phyloP scores from a whole-genome alignment of 169 alveolate species.

The Neospora caninum region DNA sequence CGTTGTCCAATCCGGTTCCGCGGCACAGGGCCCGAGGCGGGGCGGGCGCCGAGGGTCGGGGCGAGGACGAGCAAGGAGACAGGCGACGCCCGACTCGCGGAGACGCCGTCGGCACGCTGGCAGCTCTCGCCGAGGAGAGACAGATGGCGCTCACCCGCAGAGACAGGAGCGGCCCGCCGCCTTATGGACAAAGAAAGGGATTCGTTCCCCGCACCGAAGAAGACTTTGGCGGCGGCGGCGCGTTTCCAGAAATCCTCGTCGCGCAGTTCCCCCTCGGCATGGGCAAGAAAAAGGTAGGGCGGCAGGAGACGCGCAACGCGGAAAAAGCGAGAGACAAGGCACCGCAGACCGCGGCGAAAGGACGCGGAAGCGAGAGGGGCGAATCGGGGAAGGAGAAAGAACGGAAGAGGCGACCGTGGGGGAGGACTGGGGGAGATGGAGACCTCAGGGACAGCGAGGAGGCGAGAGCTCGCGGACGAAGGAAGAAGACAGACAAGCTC shows the following conservation, averaged over 20 bases:
- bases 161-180: slow-evolving; percentile 47
- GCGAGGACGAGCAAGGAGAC: too few relatives aligned
- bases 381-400: not conserved
- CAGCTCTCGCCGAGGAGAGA: not conserved
- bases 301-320: not conserved
- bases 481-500: too few relatives aligned
- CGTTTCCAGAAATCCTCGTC: slow-evolving; percentile 82
- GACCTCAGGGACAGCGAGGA: too few relatives aligned
- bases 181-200: slow-evolving; percentile 72
- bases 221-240: slow-evolving; percentile 85
- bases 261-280: slow-evolving; percentile 83
- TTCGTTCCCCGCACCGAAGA: slow-evolving; percentile 77
- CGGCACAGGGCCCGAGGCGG: too few relatives aligned
- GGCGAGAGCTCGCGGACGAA: too few relatives aligned
- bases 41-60: too few relatives aligned
- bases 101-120: slow-evolving; percentile 21
- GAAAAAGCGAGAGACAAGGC: not conserved
- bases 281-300: slow-evolving; percentile 69
- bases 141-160: not conserved
- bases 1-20: not conserved
- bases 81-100: not conserved
- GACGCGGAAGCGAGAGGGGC: not conserved
- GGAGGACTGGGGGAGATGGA: too few relatives aligned
- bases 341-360: not conserved
- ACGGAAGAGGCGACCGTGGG: not conserved